Evolutionary conservation across 768 basidiomycete genomes (phyloP).

Genomic region (Suillus lakei): DNA sequence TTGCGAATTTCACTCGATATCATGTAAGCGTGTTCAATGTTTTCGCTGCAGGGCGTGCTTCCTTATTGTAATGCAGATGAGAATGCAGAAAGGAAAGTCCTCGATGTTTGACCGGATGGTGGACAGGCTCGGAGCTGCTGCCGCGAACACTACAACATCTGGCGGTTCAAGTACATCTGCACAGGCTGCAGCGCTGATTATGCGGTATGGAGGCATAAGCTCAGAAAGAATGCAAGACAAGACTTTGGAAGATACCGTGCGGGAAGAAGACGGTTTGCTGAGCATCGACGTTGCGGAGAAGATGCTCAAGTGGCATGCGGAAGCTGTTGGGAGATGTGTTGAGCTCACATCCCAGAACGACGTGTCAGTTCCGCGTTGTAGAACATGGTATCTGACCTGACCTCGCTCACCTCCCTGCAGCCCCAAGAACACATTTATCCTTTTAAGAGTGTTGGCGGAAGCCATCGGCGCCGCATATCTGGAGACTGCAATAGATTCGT

Average conservation of each 20-base stretch:
- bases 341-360: constrained; percentile 85
- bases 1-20: constrained; percentile 81
- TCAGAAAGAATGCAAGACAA: constrained; percentile 55
- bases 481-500: constrained; percentile 94
- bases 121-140: constrained; percentile 78
- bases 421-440: constrained; percentile 84
- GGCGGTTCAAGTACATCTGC: constrained; percentile 73
- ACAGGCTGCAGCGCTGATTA: constrained; percentile 85
- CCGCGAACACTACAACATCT: constrained; percentile 63
- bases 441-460: constrained; percentile 86
- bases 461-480: constrained; percentile 83
- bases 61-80: constrained; percentile 44
- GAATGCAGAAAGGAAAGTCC: constrained; percentile 68
- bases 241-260: constrained; percentile 67
- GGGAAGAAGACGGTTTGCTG: constrained; percentile 83
- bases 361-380: constrained; percentile 59
- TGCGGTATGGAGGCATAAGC: constrained; percentile 87
- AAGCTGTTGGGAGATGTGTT: constrained; percentile 92
- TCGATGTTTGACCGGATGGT: constrained; percentile 92
- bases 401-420: constrained; percentile 45
- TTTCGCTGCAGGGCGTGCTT: constrained; percentile 10
- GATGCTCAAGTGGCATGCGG: constrained; percentile 98
- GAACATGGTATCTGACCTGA: constrained; percentile 1
- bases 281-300: constrained; percentile 80
- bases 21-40: constrained; percentile 63